Evolutionary conservation across 2,329 filamentous ascomycete genomes (phyloP), one percentile per base, ranked within the genome.

Genomic region (Mollisiaceae sp.): DNA sequence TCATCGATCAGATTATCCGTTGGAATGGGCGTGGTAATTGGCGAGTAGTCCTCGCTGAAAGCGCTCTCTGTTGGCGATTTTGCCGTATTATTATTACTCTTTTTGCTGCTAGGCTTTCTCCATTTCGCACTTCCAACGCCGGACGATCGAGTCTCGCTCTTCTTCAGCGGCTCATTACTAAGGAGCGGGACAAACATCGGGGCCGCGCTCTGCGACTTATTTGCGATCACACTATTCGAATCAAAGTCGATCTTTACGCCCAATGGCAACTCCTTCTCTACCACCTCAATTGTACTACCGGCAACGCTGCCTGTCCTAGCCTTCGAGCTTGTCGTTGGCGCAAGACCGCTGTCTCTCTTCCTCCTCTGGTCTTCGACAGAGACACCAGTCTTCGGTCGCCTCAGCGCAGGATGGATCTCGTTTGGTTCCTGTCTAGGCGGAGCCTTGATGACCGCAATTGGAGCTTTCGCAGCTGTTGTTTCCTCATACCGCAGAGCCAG

Each of bases 401-500:
- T 69, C 24, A 76, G 60, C 14, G 74, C 75, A 63, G 72, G 75
- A 71, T 76, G 75, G 8, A 59, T 62, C 20, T 75, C 74, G 9
- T 55, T 66, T 1, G 73, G 72, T 12, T 73, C 73, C 24, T 62
- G 57, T 35, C 69, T 66, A n/a, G 72, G 72, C 22, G 75, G 74
- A 22, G 73, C 65, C 27, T 75, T 67, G 15, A 71, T 76, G 3
- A 76, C 72, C 55, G 83, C 82, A 68, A 87, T 85, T 41, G 86
- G 87, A 65, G 84, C 84, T 75, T 85, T 82, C 57, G 84, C 84
- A 71, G 84, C 82, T 59, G 82, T 78, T 41, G 85, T 86, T 76
- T 88, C 82, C 73, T 89, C 87, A 78, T 89, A 89, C 65, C 85
- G 83, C 63, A 89, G 73, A 57, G 82, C 82, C 65, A 88, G 80